A percentile compares a stretch with the other conserved stretches of the same genome.
Conservation (phyloP, 768 basidiomycete species). For the Clathrus columnatus region DNA sequence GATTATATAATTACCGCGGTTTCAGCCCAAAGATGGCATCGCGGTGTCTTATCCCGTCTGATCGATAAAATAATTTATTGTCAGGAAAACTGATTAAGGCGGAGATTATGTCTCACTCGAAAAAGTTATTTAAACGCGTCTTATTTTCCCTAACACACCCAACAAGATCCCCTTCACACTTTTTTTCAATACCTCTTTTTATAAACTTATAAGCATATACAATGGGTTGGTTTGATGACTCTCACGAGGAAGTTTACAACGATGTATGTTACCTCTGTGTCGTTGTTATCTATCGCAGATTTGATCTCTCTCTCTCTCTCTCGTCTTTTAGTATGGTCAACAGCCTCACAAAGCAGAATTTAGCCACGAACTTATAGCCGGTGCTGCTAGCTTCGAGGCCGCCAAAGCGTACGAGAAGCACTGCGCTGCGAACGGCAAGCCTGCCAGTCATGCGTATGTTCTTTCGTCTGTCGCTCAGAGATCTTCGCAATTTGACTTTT, state of each 20-base stretch:
- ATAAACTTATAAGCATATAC: neutral
- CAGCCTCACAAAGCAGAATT: slow-evolving; percentile 10
- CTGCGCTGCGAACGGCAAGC: slow-evolving; percentile 24
- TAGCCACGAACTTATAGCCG: slow-evolving; percentile 19
- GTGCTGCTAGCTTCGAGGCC: slow-evolving; percentile 15
- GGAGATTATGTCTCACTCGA: neutral
- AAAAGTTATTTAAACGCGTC: neutral
- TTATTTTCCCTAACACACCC: too few species aligned
- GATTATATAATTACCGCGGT: too few species aligned
- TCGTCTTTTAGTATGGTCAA: neutral
- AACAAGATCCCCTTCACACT: too few species aligned
- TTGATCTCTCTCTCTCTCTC: too few species aligned
- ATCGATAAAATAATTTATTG: neutral
- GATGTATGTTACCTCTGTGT: neutral
- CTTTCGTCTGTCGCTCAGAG: neutral
- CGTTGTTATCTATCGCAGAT: too few species aligned
- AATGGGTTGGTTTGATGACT: neutral
- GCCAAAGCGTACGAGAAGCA: slow-evolving; percentile 23
- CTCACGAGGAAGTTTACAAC: neutral
- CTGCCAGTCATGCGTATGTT: slow-evolving; percentile 18
- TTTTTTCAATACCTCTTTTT: neutral
- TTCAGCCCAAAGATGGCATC: too few species aligned
- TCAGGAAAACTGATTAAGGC: neutral
- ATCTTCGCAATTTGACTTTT: neutral
- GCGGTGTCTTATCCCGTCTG: too few species aligned